Evolutionary conservation across 2,329 filamentous ascomycete species (phyloP).

Genomic region (Talaromyces pinophilus): DNA sequence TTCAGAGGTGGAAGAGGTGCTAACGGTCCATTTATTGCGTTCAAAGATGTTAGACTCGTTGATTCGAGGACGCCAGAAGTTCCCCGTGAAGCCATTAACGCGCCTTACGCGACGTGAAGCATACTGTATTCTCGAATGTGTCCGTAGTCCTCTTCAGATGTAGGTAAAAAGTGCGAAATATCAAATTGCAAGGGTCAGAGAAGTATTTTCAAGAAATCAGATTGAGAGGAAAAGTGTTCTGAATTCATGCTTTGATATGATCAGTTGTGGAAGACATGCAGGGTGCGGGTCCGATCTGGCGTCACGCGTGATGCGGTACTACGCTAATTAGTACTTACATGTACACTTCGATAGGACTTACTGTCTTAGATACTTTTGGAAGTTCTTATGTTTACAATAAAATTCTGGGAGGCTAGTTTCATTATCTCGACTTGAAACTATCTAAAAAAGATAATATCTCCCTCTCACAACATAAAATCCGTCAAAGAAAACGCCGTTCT

Average conservation of each 20-base stretch:
- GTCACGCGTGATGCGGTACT: slow-evolving; percentile 19
- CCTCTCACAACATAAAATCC: background rate
- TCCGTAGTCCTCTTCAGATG: background rate
- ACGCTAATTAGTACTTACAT: background rate
- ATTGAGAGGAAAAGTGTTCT: background rate
- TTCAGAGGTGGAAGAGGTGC: slow-evolving; percentile 31
- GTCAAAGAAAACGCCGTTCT: slow-evolving; percentile 41
- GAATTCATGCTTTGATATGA: background rate
- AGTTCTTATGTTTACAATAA: background rate
- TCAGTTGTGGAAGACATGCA: background rate
- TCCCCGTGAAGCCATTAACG: slow-evolving; percentile 41
- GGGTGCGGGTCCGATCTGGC: slow-evolving; percentile 16
- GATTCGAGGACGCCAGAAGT: slow-evolving; percentile 37
- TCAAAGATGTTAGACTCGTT: slow-evolving; percentile 36
- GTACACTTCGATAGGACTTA: too few relatives aligned
- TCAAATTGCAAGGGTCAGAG: background rate
- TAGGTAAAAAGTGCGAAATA: too few relatives aligned
- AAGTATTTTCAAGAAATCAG: background rate
- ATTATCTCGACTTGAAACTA: slow-evolving; percentile 13
- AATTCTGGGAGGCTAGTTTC: background rate
- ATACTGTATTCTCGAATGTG: slow-evolving; percentile 26
- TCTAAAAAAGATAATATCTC: background rate
- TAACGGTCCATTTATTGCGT: slow-evolving; percentile 30
- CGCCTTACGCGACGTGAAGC: slow-evolving; percentile 28
- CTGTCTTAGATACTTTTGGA: background rate